phyloP scores from a whole-genome alignment of 805 yeast genomes.

The Gaillardinia entomophila region DNA sequence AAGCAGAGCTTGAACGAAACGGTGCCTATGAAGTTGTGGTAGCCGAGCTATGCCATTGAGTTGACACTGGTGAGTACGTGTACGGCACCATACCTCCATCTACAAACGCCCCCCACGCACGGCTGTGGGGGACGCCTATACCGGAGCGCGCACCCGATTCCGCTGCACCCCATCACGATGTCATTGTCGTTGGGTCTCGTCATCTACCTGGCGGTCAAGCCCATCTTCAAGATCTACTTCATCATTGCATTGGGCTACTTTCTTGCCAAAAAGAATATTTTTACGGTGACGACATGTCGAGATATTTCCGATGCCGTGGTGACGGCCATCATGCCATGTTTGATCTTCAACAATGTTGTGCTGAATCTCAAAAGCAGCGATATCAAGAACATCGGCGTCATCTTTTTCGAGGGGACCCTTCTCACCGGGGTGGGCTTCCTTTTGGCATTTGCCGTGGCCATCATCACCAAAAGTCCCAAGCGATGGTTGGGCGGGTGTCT shows the following conservation, averaged over 20 bases:
- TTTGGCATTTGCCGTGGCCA: conserved; percentile 29
- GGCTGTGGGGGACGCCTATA: too few species aligned
- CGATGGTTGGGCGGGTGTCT: conserved; percentile 73
- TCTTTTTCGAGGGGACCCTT: conserved; percentile 42
- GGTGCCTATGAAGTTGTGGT: too few species aligned
- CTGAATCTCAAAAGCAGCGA: conserved; percentile 60
- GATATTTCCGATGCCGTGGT: conserved; percentile 68
- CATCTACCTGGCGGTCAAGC: conserved; percentile 75
- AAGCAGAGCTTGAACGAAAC: too few species aligned
- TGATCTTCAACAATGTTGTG: conserved; percentile 71
- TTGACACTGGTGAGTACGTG: too few species aligned
- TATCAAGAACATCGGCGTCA: conserved; percentile 65
- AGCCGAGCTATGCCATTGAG: too few species aligned
- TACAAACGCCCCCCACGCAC: too few species aligned
- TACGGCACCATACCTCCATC: too few species aligned
- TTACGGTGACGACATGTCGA: conserved; percentile 62
- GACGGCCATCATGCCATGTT: conserved; percentile 65
- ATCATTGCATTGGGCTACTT: conserved; percentile 63
- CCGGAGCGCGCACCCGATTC: too few species aligned
- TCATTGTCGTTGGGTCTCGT: conserved; percentile 48
- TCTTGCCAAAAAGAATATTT: conserved; percentile 56
- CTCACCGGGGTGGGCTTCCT: conserved; percentile 46
- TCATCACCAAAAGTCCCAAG: conserved; percentile 57
- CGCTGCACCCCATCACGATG: conserved; percentile 2
- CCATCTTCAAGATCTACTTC: conserved; percentile 77